Percentiles rank a stretch among this genome's conserved stretches.
Conservation (phyloP, 1,284 basidiomycete genomes). For the Chiua sp. region DNA sequence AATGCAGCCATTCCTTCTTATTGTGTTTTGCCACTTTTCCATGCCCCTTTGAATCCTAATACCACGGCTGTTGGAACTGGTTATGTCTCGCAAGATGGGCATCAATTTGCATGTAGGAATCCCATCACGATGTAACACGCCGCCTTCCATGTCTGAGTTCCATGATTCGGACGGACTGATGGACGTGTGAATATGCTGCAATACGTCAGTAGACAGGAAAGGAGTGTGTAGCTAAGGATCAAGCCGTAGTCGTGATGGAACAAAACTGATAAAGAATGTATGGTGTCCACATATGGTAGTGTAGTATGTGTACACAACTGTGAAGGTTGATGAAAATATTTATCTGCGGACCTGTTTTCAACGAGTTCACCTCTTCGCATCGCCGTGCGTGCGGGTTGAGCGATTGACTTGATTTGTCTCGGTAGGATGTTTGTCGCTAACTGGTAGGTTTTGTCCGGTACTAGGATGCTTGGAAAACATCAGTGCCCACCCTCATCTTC, state of each 20-base stretch:
- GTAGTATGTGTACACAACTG: too few species aligned
- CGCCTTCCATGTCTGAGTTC: constrained; percentile 32
- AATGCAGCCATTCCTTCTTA: constrained; percentile 48
- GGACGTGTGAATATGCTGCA: too few species aligned
- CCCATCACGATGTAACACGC: constrained; percentile 54
- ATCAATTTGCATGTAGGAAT: constrained; percentile 57
- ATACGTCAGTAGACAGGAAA: too few species aligned
- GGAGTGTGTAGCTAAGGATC: too few species aligned
- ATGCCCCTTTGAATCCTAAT: constrained; percentile 43
- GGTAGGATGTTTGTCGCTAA: constrained; percentile 36
- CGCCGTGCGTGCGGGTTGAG: background rate
- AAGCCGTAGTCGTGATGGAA: too few species aligned
- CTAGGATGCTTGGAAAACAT: background rate
- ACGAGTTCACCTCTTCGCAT: too few species aligned
- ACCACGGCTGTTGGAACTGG: constrained; percentile 41
- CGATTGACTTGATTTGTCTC: constrained; percentile 5
- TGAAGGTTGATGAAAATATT: too few species aligned
- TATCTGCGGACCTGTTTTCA: too few species aligned
- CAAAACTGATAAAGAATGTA: too few species aligned
- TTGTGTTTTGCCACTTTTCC: constrained; percentile 61
- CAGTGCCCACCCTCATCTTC: background rate
- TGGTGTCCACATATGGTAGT: too few species aligned
- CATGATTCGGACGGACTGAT: too few species aligned
- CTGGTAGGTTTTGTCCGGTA: constrained; percentile 11
- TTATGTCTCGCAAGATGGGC: constrained; percentile 57